Evolutionary conservation across 306 rosid species (phyloP).

Genomic region (Glycine latifolia): DNA sequence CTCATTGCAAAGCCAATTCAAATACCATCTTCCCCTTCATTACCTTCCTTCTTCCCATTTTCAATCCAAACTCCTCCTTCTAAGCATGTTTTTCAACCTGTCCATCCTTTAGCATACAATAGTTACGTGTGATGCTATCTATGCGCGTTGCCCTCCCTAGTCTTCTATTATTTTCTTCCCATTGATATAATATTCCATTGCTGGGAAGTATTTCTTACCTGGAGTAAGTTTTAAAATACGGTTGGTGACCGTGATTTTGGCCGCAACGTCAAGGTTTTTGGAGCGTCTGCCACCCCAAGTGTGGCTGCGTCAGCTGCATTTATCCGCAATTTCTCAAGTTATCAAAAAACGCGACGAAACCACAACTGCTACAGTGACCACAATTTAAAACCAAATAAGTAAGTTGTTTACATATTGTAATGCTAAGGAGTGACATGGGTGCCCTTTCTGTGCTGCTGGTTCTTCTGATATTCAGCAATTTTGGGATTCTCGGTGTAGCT

Average conservation of each 20-base stretch:
- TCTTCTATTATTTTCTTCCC: neutral
- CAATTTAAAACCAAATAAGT: neutral
- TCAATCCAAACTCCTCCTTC: neutral
- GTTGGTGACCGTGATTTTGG: neutral
- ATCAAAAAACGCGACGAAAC: neutral
- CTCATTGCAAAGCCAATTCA: slow-evolving; percentile 6
- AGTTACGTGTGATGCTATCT: neutral
- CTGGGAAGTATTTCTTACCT: neutral
- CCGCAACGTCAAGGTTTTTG: neutral
- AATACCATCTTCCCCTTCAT: neutral
- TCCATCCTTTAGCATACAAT: neutral
- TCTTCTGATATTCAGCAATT: slow-evolving; percentile 55
- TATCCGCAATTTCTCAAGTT: neutral
- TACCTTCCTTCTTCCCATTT: neutral
- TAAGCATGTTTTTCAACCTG: slow-evolving; percentile 6
- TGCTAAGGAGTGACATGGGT: slow-evolving; percentile 48
- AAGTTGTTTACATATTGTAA: slow-evolving; percentile 14
- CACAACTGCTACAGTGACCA: too few species aligned
- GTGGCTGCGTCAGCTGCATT: neutral
- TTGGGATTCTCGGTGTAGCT: slow-evolving; percentile 52
- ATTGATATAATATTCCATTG: neutral
- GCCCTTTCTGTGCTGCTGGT: slow-evolving; percentile 52
- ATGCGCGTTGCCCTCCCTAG: neutral
- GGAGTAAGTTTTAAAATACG: neutral
- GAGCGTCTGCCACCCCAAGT: neutral